These are phyloP conservation scores for Acacia crassicarpa DNA, from an alignment of 306 rosid species.

Conservation along the genomic window DNA sequence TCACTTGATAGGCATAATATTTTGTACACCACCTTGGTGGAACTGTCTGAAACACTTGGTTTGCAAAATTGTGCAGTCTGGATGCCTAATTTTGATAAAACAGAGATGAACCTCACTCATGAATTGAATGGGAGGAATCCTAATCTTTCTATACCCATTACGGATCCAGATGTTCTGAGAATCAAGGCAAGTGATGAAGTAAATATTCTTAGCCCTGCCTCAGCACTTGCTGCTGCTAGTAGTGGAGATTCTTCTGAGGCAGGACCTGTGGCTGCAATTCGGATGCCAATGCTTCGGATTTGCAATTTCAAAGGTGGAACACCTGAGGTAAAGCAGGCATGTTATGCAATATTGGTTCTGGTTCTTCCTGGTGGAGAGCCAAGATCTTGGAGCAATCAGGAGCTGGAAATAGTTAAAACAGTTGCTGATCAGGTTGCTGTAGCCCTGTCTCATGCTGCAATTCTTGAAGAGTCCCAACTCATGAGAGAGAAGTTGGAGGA, in stretches of 20 bases:
- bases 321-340: conserved; percentile 60
- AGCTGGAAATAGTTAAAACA: conserved; percentile 71
- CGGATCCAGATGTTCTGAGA: conserved; percentile 56
- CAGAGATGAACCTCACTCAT: conserved; percentile 73
- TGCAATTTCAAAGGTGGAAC: conserved; percentile 82
- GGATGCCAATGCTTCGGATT: conserved; percentile 93
- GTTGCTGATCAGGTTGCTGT: conserved; percentile 98
- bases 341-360: conserved; percentile 77
- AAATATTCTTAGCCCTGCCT: conserved; percentile 48
- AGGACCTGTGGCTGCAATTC: conserved; percentile 85
- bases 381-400: conserved; percentile 72
- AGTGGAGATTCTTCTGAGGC: conserved; percentile 50
- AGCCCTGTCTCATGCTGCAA: conserved; percentile 88
- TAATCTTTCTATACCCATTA: conserved; percentile 48
- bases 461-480: conserved; percentile 86
- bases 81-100: conserved; percentile 81
- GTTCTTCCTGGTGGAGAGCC: conserved; percentile 67
- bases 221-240: conserved; percentile 62
- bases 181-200: conserved; percentile 57
- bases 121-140: conserved; percentile 60
- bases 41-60: conserved; percentile 73
- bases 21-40: conserved; percentile 71
- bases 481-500: conserved; percentile 86
- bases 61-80: conserved; percentile 91
- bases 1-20: conserved; percentile 79